Evolutionary conservation across 305 asterid genomes (phyloP), one percentile per base, ranked within the genome.

Genomic region (Fraxinus latifolia): DNA sequence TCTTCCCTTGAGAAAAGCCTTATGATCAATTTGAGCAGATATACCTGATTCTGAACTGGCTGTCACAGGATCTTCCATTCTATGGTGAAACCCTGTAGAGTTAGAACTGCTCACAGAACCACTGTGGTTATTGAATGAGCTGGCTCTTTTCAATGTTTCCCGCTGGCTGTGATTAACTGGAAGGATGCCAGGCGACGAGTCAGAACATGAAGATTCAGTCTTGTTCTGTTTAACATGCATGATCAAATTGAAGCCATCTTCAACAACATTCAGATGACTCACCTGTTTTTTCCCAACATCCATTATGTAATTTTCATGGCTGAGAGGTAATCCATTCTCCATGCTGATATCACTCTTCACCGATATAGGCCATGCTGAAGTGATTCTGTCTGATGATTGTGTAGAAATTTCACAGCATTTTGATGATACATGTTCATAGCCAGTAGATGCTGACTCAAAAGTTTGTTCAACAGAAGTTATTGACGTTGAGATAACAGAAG

Each of bases 191-290:
- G 87, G 77, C 32, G 89, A 60, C 36, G 92, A 89, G 62, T 87
- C 88, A 5, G 95, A 91, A 78, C 91, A 90, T 9, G 95, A 91
- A 78, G 93, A 91, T 83, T 91, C 92, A 1, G 87, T 83, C 83
- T 77, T 76, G 65, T 85, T 85, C 75, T 86, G 87, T 32, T 83
- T 75, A 72, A 83, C 86, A 3, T 75, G 83, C 33, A 14, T 27
- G 37, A 15, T 14, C 3, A 68, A 4, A 68, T 80, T 78, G 60
- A 77, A 42, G 9, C 81, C 79, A 42, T 85, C 83, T 68, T 85
- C 86, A 37, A 77, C 78, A 75, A 76, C 82, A 47, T 15, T 79
- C 21, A 74, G 15, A 29, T 27, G 53, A 37, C 17, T 50, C n/a
- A 3, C 50, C 32, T 12, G 71, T 7, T 67, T 42, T 34, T 17